Evolutionary conservation across 1,284 basidiomycete species (phyloP).

Genomic region (Coniferiporia weirii): DNA sequence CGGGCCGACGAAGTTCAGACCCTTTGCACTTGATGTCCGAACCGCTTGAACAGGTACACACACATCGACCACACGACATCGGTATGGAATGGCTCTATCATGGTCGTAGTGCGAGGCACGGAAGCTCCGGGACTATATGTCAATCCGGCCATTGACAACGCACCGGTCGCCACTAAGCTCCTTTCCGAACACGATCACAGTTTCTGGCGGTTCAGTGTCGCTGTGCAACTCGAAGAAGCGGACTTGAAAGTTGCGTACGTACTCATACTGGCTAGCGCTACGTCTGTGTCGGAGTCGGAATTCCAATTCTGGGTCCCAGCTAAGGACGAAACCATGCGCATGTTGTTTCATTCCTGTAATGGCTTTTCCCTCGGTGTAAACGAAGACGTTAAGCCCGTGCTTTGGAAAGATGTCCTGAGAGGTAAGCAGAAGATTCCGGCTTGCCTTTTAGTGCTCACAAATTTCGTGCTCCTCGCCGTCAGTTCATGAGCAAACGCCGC

Average conservation of each 20-base stretch:
- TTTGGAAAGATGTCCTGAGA: constrained; percentile 23
- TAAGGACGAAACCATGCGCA: constrained; percentile 22
- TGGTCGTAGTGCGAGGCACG: constrained; percentile 14
- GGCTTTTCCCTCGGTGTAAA: constrained; percentile 21
- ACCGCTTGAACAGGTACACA: constrained; percentile 18
- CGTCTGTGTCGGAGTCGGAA: too few relatives aligned
- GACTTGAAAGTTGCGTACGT: constrained; percentile 17
- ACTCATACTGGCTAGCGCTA: not conserved
- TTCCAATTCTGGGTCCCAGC: constrained; percentile 20
- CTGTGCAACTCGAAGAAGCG: constrained; percentile 10
- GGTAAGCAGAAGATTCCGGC: constrained; percentile 9
- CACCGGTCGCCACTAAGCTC: constrained; percentile 6
- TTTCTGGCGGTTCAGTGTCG: constrained; percentile 20
- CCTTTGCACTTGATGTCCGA: too few relatives aligned
- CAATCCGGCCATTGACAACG: not conserved
- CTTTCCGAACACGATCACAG: constrained; percentile 13
- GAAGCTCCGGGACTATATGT: not conserved
- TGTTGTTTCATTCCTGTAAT: constrained; percentile 23
- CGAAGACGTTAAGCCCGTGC: constrained; percentile 18
- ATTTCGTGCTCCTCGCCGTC: not conserved
- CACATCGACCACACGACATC: constrained; percentile 16
- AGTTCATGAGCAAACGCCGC: constrained; percentile 29
- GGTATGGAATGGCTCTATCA: constrained; percentile 21
- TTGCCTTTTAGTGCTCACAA: not conserved
- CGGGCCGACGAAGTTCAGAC: too few relatives aligned